Percentiles rank a stretch among this genome's conserved stretches.
Evolutionary conservation across 192 early-diverging fungal genomes (phyloP).

Genomic region (Gorgonomyces haynaldii): DNA sequence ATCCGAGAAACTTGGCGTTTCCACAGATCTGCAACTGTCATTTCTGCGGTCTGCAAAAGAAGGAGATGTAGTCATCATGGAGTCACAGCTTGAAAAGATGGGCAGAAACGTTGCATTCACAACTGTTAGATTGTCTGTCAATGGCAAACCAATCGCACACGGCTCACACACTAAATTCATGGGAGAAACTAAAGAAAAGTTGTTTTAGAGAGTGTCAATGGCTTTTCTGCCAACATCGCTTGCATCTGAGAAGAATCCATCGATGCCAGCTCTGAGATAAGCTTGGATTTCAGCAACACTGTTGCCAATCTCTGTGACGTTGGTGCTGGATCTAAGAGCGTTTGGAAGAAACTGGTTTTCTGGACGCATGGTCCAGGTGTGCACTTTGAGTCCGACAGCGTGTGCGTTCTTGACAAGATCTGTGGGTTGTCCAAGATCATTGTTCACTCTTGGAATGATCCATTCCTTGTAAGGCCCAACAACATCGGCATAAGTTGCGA

Average conservation of each 20-base stretch:
- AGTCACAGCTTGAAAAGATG: background rate
- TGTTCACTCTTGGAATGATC: background rate
- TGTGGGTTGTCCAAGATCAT: background rate
- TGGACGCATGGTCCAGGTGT: background rate
- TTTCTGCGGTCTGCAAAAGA: background rate
- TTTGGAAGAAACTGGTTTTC: background rate
- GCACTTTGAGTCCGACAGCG: background rate
- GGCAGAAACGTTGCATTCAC: background rate
- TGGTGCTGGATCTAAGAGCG: background rate
- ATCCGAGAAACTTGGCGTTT: background rate
- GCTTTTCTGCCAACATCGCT: background rate
- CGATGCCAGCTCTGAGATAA: background rate
- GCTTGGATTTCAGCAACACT: background rate
- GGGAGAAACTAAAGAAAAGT: too few species aligned
- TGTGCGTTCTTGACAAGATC: background rate
- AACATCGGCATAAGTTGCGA: background rate
- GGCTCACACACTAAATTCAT: too few species aligned
- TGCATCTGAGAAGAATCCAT: background rate
- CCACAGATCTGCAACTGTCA: background rate
- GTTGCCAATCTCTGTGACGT: background rate
- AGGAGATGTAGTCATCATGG: background rate
- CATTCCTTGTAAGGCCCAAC: background rate
- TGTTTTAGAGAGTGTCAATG: too few species aligned
- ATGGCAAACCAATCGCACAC: background rate
- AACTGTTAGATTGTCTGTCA: background rate